These are phyloP conservation scores for Fonsecaea erecta DNA, from an alignment of 2,329 filamentous ascomycete genomes.

Conservation along the genomic window DNA sequence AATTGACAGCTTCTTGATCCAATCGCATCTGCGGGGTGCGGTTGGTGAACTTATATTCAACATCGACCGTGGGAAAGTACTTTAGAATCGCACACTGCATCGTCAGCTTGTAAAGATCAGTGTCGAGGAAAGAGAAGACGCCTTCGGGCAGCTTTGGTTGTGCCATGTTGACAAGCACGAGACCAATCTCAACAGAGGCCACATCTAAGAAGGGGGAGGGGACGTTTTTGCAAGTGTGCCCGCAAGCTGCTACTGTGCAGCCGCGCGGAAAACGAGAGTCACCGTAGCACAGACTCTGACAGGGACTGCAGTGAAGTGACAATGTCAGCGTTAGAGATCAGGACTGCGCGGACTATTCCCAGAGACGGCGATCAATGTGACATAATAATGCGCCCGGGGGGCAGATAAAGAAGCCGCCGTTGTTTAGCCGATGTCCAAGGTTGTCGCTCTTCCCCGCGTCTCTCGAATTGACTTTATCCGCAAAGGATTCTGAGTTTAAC, in stretches of 20 bases:
- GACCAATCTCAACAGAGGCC: constrained; percentile 3
- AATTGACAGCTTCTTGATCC: constrained; percentile 78
- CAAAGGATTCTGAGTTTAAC: too few relatives aligned
- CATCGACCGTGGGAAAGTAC: constrained; percentile 79
- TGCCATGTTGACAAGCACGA: constrained; percentile 25
- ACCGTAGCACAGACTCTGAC: neutral
- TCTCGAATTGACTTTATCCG: too few relatives aligned
- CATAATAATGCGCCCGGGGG: neutral
- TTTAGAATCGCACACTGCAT: constrained; percentile 98
- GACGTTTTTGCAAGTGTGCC: neutral
- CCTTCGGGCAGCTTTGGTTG: constrained; percentile 62
- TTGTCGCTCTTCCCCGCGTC: neutral
- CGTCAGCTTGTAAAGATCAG: constrained; percentile 91
- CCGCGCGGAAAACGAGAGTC: neutral
- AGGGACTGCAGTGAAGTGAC: neutral
- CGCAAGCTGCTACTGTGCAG: neutral
- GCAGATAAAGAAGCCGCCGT: neutral
- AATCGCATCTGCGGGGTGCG: constrained; percentile 93
- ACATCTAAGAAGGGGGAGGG: neutral
- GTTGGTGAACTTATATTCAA: constrained; percentile 94
- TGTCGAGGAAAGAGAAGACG: constrained; percentile 81
- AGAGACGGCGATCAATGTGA: neutral
- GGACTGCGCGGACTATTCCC: neutral
- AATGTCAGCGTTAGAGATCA: neutral
- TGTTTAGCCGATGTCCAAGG: neutral